Evolutionary conservation across 2,329 filamentous ascomycete species (phyloP).

Genomic region (Pyrenophora tritici-repentis): DNA sequence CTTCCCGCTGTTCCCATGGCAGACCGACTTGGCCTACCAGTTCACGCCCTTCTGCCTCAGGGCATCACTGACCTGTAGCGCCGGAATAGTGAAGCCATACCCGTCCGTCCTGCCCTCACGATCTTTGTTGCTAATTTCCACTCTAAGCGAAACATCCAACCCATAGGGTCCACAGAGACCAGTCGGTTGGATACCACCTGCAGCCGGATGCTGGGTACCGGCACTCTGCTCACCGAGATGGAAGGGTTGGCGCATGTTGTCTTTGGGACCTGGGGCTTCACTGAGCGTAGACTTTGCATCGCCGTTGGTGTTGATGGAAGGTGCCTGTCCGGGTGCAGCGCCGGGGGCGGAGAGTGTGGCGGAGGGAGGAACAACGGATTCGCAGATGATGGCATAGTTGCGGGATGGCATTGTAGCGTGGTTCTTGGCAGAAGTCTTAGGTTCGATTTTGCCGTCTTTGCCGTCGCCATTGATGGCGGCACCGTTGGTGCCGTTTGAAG

Average conservation of each 20-base stretch:
- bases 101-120: constrained; percentile 53
- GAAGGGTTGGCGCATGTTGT: constrained; percentile 66
- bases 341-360: constrained; percentile 24
- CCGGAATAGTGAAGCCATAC: constrained; percentile 57
- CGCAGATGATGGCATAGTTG: constrained; percentile 68
- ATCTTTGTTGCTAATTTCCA: constrained; percentile 54
- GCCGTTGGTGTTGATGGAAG: constrained; percentile 32
- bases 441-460: constrained; percentile 35
- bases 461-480: constrained; percentile 20
- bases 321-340: constrained; percentile 27
- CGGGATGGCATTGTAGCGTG: constrained; percentile 80
- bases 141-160: constrained; percentile 54
- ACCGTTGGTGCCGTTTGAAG: constrained; percentile 27
- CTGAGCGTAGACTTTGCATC: constrained; percentile 33
- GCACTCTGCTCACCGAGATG: constrained; percentile 77
- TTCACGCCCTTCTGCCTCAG: constrained; percentile 18
- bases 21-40: constrained; percentile 15
- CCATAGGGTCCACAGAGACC: constrained; percentile 53
- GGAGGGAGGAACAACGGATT: constrained; percentile 48
- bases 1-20: too few relatives aligned
- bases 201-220: constrained; percentile 78
- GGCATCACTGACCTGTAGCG: constrained; percentile 38
- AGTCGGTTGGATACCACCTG: constrained; percentile 52
- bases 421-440: constrained; percentile 73
- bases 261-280: constrained; percentile 54